These are phyloP conservation scores for Cetraspora pellucida DNA, from an alignment of 192 early-diverging fungal genomes.

Conservation along the genomic window DNA sequence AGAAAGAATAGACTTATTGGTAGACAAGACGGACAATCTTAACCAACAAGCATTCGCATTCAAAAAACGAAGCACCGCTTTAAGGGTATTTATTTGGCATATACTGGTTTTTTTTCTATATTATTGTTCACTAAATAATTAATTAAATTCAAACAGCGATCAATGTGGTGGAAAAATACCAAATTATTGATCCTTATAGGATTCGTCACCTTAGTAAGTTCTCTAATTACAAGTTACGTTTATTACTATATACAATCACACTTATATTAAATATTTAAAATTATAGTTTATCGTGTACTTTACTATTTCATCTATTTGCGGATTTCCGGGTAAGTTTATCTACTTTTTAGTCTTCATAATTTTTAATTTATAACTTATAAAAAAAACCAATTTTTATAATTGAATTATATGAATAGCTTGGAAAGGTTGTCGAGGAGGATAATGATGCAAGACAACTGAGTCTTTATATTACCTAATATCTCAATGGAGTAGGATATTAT, in stretches of 20 bases:
- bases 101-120: neutral
- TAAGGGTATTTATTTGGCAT: slow-evolving; percentile 52
- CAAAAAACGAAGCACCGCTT: slow-evolving; percentile 80
- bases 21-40: slow-evolving; percentile 88
- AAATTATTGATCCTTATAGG: slow-evolving; percentile 75
- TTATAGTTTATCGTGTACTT: slow-evolving; percentile 75
- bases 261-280: neutral
- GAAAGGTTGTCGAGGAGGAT: too few species aligned
- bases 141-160: slow-evolving; percentile 47
- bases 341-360: neutral
- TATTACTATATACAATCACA: neutral
- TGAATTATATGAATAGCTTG: too few species aligned
- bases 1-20: slow-evolving; percentile 85
- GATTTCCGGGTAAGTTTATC: slow-evolving; percentile 67
- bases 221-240: neutral
- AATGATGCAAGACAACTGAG: too few species aligned
- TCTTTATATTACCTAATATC: too few species aligned
- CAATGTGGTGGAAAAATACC: slow-evolving; percentile 96
- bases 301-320: slow-evolving; percentile 72
- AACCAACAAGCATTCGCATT: slow-evolving; percentile 90
- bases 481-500: too few species aligned
- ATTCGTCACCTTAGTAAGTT: slow-evolving; percentile 57
- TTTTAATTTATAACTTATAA: too few species aligned
- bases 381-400: too few species aligned
- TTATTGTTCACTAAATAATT: neutral